These are phyloP conservation scores for Verticillium dahliae DNA, from an alignment of 2,329 filamentous ascomycete genomes.

Conservation along the genomic window DNA sequence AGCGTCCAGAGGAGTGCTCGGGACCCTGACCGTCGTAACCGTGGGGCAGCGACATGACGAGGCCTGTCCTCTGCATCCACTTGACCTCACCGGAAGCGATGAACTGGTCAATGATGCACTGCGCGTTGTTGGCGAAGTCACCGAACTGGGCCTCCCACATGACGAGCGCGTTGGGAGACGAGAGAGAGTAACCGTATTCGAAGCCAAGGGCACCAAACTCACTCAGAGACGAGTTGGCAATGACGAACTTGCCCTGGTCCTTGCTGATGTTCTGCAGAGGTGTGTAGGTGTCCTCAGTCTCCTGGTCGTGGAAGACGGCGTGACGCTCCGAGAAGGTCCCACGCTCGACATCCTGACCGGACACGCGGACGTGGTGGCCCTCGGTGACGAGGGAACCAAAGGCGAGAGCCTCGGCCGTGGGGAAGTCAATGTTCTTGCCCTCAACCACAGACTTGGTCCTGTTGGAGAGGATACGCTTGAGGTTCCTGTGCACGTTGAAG, in stretches of 20 bases:
- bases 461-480: constrained; percentile 89
- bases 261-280: constrained; percentile 83
- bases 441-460: constrained; percentile 88
- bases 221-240: constrained; percentile 86
- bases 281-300: constrained; percentile 86
- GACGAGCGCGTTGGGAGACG: constrained; percentile 91
- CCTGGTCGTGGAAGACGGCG: constrained; percentile 95
- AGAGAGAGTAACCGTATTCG: constrained; percentile 97
- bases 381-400: constrained; percentile 88
- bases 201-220: constrained; percentile 77
- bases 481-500: constrained; percentile 87
- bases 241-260: constrained; percentile 92
- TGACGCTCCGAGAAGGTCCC: constrained; percentile 99
- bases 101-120: constrained; percentile 99
- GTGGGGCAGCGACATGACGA: constrained; percentile 94
- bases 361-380: constrained; percentile 95
- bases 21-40: constrained; percentile 98
- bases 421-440: constrained; percentile 94
- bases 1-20: constrained; percentile 94
- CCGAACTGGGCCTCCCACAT: constrained; percentile 99
- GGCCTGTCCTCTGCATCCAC: constrained; percentile 96
- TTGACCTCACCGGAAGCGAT: constrained; percentile 96
- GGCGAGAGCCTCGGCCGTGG: constrained; percentile 90
- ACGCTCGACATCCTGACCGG: constrained; percentile 97
- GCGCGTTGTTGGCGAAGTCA: constrained; percentile 99